Evolutionary conservation across 768 basidiomycete genomes (phyloP), one percentile per base, ranked within the genome.

Genomic region (Kwoniella botswanensis): DNA sequence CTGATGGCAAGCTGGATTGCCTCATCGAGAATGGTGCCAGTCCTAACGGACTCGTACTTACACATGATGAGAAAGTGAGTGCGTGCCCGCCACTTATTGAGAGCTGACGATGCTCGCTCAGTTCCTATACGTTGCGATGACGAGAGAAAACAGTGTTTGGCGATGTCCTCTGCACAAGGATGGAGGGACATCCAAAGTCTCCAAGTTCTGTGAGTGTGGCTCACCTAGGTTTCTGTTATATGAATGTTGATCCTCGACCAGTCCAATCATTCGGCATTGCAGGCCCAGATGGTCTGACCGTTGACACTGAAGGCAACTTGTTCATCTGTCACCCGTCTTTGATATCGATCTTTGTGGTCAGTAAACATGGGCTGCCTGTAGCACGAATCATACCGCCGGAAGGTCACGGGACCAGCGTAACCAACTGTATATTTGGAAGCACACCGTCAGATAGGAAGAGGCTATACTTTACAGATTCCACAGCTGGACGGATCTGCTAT

Each of bases 361-460:
- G 18, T 11, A 63, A 22, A 6, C 46, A 44, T 22, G 74, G 74
- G 7, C 17, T 72, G 15, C 74, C 74, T n/a, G 21, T 71, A 15
- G 74, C 74, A 18, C 60, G 74, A 15, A 72, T 75, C 42, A 62
- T 75, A n/a, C 41, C 63, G 12, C 67, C 67, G 7, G 69, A 64
- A 41, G 71, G 56, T 11, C 70, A 68, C 12, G 42, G 52, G 17
- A 52, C 67, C 2, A 62, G 53, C 46, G 53, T 75, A 15, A 69
- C 72, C 18, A 75, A 75, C 50, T 75, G 71, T 42, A 72, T 75
- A 41, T 75, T 75, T 44, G 74, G 74, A 17, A 69, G 67, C 29
- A 75, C 71, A 18, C 26, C 53, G 11, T 43, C 52, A 43, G 71
- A 75, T 50, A 43, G 71, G 22, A 72, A 72, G 12, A 53, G 63